These are phyloP conservation scores for Colletotrichum shisoi DNA, from an alignment of 2,329 filamentous ascomycete genomes.

Conservation along the genomic window DNA sequence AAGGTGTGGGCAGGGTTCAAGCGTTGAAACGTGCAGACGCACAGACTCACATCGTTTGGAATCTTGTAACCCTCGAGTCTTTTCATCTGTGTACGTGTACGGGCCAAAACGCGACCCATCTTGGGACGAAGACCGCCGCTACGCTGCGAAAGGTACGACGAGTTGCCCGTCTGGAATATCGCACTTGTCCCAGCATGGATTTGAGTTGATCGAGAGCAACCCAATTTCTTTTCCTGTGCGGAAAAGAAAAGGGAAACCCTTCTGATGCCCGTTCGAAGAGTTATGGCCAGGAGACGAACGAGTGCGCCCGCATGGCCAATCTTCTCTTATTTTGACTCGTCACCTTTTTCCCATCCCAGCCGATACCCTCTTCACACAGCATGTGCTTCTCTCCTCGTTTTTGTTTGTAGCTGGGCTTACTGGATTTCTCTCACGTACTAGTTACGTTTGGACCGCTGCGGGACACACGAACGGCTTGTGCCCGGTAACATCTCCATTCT, in stretches of 20 bases:
- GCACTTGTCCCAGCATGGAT: constrained; percentile 13
- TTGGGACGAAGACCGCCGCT: constrained; percentile 14
- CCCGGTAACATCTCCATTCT: not conserved
- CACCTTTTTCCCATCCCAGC: not conserved
- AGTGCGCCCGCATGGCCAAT: not conserved
- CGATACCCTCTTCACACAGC: not conserved
- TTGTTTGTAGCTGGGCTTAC: not conserved
- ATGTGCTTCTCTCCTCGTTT: not conserved
- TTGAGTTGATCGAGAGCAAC: constrained; percentile 1
- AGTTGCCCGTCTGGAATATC: constrained; percentile 17
- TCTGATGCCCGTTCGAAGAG: not conserved
- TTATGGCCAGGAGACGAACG: constrained; percentile 13
- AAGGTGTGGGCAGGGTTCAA: constrained; percentile 19
- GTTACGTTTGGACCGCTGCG: constrained; percentile 7
- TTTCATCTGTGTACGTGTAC: not conserved
- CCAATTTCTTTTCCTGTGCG: not conserved
- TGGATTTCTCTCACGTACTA: not conserved
- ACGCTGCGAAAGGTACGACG: constrained; percentile 1
- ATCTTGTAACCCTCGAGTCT: constrained; percentile 20
- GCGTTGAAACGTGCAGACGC: constrained; percentile 31
- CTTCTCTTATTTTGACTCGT: constrained; percentile 1
- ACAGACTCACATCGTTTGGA: constrained; percentile 21
- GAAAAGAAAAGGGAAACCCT: not conserved
- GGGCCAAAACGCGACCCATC: not conserved
- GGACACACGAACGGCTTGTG: constrained; percentile 15